Conservation (phyloP, 2,329 filamentous ascomycete species). For the Pestalotiopsis sp. region DNA sequence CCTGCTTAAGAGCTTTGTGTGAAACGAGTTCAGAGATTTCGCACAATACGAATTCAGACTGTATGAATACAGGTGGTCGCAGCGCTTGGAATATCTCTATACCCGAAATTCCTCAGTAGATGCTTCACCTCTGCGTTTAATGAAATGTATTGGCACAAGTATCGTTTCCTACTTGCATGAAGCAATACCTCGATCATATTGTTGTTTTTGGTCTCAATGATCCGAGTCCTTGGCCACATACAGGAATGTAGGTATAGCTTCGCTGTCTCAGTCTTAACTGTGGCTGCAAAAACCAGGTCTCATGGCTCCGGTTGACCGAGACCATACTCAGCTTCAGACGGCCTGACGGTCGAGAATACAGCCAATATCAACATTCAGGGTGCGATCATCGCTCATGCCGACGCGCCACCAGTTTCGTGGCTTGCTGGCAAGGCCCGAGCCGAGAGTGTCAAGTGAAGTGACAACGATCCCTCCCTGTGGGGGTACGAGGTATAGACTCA, state of each 20-base stretch:
- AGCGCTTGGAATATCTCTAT: too few relatives aligned
- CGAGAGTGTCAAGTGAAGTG: background rate
- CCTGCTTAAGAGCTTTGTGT: too few relatives aligned
- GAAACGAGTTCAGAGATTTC: too few relatives aligned
- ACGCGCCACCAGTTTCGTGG: background rate
- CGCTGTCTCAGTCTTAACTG: background rate
- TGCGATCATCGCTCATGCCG: background rate
- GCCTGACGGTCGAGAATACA: background rate
- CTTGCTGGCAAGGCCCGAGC: background rate
- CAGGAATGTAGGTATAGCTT: background rate
- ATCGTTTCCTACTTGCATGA: too few relatives aligned
- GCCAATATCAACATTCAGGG: background rate
- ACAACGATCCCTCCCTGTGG: background rate
- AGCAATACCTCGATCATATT: too few relatives aligned
- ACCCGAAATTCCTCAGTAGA: too few relatives aligned
- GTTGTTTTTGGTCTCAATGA: too few relatives aligned
- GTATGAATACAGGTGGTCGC: too few relatives aligned
- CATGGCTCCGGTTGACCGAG: background rate
- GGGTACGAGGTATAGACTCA: background rate
- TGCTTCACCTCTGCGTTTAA: too few relatives aligned
- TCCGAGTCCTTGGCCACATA: background rate
- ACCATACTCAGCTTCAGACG: background rate
- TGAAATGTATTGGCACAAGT: too few relatives aligned
- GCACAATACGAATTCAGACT: too few relatives aligned
- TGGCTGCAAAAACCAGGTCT: background rate